phyloP scores from a whole-genome alignment of 208 protist species.

The Crithidia brevicula region DNA sequence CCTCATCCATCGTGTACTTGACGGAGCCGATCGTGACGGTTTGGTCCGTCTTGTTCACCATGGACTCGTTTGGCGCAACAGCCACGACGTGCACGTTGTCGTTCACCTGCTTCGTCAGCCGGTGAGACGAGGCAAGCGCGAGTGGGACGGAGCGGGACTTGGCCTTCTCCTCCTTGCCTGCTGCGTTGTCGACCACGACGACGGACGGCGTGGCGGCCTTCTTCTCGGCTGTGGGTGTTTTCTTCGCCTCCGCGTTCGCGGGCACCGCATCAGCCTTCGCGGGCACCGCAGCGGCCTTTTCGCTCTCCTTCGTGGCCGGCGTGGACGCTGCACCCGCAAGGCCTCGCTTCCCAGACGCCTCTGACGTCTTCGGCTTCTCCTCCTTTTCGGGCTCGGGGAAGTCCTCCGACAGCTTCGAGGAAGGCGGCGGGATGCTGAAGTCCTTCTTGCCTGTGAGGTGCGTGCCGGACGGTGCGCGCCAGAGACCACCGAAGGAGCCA shows the following conservation, averaged over 20 bases:
- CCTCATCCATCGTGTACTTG: constrained; percentile 48
- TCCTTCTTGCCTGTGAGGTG: constrained; percentile 26
- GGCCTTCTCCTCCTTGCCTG: constrained; percentile 8
- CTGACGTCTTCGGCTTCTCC: constrained; percentile 7
- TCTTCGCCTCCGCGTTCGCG: constrained; percentile 4
- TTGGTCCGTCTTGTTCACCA: constrained; percentile 31
- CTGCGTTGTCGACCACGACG: constrained; percentile 4
- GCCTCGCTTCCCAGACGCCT: not conserved
- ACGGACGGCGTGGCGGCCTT: constrained; percentile 3
- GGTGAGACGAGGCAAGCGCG: constrained; percentile 30
- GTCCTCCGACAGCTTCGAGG: constrained; percentile 19
- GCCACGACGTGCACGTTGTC: constrained; percentile 45
- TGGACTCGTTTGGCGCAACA: constrained; percentile 26
- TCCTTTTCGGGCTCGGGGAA: constrained; percentile 4
- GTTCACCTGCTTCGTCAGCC: constrained; percentile 47
- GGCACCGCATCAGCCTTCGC: not conserved
- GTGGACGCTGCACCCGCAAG: not conserved
- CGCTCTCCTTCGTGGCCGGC: not conserved
- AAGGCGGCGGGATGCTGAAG: constrained; percentile 36
- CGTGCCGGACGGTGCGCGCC: constrained; percentile 32
- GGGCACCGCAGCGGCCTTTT: not conserved
- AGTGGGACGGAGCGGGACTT: constrained; percentile 12
- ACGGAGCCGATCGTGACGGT: constrained; percentile 24
- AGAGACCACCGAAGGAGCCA: constrained; percentile 43
- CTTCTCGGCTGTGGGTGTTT: not conserved